phyloP scores from a whole-genome alignment of 495 filamentous ascomycete genomes.

The Penicillium desertorum region DNA sequence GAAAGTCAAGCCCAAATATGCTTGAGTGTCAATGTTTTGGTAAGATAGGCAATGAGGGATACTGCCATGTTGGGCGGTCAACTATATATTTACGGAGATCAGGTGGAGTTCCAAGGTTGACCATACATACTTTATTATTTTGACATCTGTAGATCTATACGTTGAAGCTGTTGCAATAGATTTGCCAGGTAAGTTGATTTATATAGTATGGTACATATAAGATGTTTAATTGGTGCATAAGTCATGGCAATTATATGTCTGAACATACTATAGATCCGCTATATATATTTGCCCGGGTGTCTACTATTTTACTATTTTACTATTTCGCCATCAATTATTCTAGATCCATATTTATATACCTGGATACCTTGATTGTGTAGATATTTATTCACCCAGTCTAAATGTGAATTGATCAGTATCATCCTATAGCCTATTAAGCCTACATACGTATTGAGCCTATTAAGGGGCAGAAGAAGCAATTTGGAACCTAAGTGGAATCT shows the following conservation, averaged over 20 bases:
- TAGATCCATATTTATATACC: not conserved
- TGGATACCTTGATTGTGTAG: not conserved
- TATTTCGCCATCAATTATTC: not conserved
- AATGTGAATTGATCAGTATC: not conserved
- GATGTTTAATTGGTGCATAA: too few relatives aligned
- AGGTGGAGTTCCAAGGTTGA: too few relatives aligned
- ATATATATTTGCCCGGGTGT: not conserved
- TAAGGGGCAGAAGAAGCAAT: not conserved
- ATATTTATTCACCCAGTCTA: not conserved
- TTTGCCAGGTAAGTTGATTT: too few relatives aligned
- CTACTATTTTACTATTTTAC: not conserved
- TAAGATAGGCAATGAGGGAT: constrained; percentile 5
- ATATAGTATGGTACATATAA: too few relatives aligned
- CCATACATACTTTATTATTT: not conserved
- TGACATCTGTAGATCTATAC: not conserved
- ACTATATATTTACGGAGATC: constrained; percentile 1
- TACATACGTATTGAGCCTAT: not conserved
- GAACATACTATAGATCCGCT: not conserved
- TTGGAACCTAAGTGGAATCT: not conserved
- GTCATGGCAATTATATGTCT: not conserved
- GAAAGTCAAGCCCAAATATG: not conserved
- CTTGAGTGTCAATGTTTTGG: constrained; percentile 1
- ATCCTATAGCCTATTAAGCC: not conserved
- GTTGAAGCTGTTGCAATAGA: too few relatives aligned
- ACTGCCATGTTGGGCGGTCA: constrained; percentile 16